Conservation (phyloP, 768 basidiomycete species). For the Pluteus cervinus region DNA sequence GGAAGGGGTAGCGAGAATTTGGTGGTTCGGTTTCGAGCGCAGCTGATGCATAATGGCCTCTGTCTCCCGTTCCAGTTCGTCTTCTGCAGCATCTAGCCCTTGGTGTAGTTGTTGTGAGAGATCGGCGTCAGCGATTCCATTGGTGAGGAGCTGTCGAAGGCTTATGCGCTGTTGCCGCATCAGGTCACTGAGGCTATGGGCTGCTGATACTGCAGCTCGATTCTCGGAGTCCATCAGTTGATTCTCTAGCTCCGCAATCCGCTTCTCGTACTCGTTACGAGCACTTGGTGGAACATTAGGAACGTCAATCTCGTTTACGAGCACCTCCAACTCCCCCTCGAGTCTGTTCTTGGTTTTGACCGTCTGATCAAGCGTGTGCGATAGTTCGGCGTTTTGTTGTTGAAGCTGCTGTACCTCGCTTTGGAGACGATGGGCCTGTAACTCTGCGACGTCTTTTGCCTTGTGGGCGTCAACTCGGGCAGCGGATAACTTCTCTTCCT, state of each 20-base stretch:
- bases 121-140: too few relatives aligned
- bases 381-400: slow-evolving; percentile 50
- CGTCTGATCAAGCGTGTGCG: slow-evolving; percentile 43
- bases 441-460: slow-evolving; percentile 59
- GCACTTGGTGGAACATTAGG: slow-evolving; percentile 50
- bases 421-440: slow-evolving; percentile 54
- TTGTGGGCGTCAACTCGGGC: slow-evolving; percentile 57
- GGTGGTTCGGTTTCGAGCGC: slow-evolving; percentile 25
- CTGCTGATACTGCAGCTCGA: too few relatives aligned
- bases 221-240: slow-evolving; percentile 55
- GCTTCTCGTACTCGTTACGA: slow-evolving; percentile 60
- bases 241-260: slow-evolving; percentile 56
- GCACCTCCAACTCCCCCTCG: slow-evolving; percentile 58
- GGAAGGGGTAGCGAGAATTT: slow-evolving; percentile 28
- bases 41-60: too few relatives aligned
- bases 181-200: too few relatives aligned
- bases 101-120: too few relatives aligned
- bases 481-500: slow-evolving; percentile 54
- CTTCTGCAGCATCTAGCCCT: too few relatives aligned
- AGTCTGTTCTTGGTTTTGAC: slow-evolving; percentile 61
- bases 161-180: too few relatives aligned
- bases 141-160: too few relatives aligned
- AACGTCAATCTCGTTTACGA: slow-evolving; percentile 55
- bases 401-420: slow-evolving; percentile 50
- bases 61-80: too few relatives aligned